A percentile compares a stretch with the other conserved stretches of the same genome.
Conservation (phyloP, 495 filamentous ascomycete genomes). For the Chaetomium cochliodes region DNA sequence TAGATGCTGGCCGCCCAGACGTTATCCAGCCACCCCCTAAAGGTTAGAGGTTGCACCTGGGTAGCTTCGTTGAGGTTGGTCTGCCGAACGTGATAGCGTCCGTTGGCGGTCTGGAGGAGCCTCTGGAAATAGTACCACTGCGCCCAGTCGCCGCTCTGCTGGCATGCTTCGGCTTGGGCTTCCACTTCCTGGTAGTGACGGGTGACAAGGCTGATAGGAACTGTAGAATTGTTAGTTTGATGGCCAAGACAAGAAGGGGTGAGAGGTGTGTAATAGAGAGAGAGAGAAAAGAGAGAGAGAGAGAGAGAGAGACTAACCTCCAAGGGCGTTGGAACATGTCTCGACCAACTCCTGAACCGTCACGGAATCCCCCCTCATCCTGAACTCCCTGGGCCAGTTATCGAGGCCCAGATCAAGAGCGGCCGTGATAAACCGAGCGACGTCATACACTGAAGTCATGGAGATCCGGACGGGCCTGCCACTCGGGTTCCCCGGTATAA, state of each 20-base stretch:
- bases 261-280: background rate
- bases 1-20: conserved; percentile 43
- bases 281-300: conserved; percentile 1
- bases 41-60: conserved; percentile 43
- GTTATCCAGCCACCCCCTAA: conserved; percentile 51
- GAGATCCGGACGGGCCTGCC: conserved; percentile 55
- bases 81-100: conserved; percentile 48
- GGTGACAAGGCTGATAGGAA: conserved; percentile 41
- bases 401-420: conserved; percentile 58
- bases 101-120: conserved; percentile 51
- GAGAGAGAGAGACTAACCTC: conserved; percentile 35
- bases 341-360: conserved; percentile 52
- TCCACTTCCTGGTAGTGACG: conserved; percentile 45
- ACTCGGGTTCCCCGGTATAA: conserved; percentile 51
- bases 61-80: conserved; percentile 47
- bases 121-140: conserved; percentile 45
- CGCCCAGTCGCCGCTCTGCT: conserved; percentile 37
- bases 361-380: conserved; percentile 62
- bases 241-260: background rate
- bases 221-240: conserved; percentile 23
- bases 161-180: conserved; percentile 42
- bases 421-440: conserved; percentile 63
- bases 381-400: conserved; percentile 65
- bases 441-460: conserved; percentile 66
- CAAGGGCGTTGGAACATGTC: conserved; percentile 43